Evolutionary conservation across 2,329 filamentous ascomycete species (phyloP).

Genomic region (Epichloe amarillans): DNA sequence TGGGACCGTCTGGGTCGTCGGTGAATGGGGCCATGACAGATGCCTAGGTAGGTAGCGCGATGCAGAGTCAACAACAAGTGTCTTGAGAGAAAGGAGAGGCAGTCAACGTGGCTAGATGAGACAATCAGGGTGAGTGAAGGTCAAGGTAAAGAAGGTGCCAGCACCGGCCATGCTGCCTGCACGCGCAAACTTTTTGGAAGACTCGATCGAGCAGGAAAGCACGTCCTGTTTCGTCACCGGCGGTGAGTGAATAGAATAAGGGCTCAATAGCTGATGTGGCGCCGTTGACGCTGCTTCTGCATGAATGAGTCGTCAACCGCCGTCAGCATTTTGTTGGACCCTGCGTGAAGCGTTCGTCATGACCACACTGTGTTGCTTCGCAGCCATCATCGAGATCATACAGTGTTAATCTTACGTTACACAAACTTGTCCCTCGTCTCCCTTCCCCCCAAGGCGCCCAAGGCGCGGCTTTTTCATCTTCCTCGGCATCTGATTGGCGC

Average conservation of each 20-base stretch:
- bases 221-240: not conserved
- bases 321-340: no score
- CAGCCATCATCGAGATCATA: not conserved
- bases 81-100: not conserved
- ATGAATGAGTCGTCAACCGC: no score
- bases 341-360: not conserved
- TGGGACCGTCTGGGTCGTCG: constrained; percentile 8
- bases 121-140: not conserved
- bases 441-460: not conserved
- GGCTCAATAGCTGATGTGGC: not conserved
- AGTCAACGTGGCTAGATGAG: not conserved
- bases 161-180: no score
- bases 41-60: not conserved
- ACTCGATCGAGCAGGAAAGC: no score
- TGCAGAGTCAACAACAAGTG: not conserved
- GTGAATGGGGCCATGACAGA: constrained; percentile 7
- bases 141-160: no score
- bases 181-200: no score
- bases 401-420: not conserved
- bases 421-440: not conserved
- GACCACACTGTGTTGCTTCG: not conserved
- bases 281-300: not conserved
- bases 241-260: not conserved
- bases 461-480: not conserved
- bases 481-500: constrained; percentile 1